Percentiles rank a stretch among this genome's conserved stretches.
Conservation (phyloP, 257 asterid species). For the Paraleonurus japonicus region DNA sequence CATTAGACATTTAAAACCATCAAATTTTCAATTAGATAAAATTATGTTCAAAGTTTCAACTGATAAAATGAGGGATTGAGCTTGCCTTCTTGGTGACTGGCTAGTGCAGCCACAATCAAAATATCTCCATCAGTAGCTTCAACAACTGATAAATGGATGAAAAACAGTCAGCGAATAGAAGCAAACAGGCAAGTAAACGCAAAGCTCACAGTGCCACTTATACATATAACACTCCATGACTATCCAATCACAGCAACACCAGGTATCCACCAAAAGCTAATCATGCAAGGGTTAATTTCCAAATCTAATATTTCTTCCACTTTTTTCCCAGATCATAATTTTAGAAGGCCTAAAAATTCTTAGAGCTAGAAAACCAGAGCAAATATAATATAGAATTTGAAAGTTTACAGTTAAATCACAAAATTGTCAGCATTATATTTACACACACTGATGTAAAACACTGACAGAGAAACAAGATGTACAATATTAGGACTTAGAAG, state of each 20-base stretch:
- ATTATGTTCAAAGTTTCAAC: slow-evolving; percentile 3
- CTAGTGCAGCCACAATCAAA: slow-evolving; percentile 62
- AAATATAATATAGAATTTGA: too few species aligned
- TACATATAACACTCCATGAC: neutral
- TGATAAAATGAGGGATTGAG: neutral
- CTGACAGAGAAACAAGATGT: too few species aligned
- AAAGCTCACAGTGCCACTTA: neutral
- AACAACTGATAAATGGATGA: slow-evolving; percentile 47
- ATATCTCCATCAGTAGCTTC: slow-evolving; percentile 70
- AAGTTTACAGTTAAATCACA: too few species aligned
- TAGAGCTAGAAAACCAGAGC: too few species aligned
- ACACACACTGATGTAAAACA: too few species aligned
- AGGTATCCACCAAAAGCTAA: neutral
- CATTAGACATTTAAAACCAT: neutral
- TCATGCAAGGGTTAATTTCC: neutral
- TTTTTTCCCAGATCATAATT: too few species aligned
- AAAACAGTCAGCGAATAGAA: slow-evolving; percentile 22
- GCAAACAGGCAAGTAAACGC: neutral
- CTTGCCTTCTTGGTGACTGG: slow-evolving; percentile 80
- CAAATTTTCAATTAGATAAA: neutral
- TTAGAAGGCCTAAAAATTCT: too few species aligned
- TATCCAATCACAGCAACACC: too few species aligned
- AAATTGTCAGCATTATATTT: too few species aligned
- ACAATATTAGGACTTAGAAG: too few species aligned
- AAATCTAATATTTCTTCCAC: too few species aligned